phyloP scores from a whole-genome alignment of 805 yeast species.

The Metschnikowia similis region DNA sequence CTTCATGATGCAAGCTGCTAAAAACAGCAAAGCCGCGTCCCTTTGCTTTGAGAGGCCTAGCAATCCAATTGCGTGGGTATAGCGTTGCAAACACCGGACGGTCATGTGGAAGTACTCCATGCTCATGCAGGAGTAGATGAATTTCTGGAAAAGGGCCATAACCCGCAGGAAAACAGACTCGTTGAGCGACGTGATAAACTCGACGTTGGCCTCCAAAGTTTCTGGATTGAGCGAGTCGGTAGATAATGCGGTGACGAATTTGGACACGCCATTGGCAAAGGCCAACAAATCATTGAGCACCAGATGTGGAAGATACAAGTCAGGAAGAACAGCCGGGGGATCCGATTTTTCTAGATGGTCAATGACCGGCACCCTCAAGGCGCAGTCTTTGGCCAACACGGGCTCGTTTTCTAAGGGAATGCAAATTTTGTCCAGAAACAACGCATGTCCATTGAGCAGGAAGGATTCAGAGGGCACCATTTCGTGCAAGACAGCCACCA shows the following conservation, averaged over 20 bases:
- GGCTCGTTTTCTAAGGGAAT: conserved; percentile 16
- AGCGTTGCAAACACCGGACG: conserved; percentile 71
- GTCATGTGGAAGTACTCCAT: conserved; percentile 62
- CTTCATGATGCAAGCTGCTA: conserved; percentile 36
- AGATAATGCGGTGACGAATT: conserved; percentile 44
- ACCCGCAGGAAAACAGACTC: conserved; percentile 26
- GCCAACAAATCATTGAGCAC: conserved; percentile 49
- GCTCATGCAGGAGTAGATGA: conserved; percentile 65
- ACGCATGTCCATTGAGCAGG: conserved; percentile 22
- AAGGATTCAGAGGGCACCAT: conserved; percentile 15
- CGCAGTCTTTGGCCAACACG: conserved; percentile 37
- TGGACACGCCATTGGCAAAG: conserved; percentile 67
- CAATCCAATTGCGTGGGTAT: conserved; percentile 79
- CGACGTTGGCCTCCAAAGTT: conserved; percentile 31
- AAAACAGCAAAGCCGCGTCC: conserved; percentile 41
- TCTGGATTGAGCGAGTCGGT: conserved; percentile 17
- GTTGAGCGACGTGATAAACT: conserved; percentile 32
- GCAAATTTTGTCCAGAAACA: conserved; percentile 21
- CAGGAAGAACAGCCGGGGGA: conserved; percentile 61
- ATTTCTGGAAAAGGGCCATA: conserved; percentile 28
- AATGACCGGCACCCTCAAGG: conserved; percentile 54
- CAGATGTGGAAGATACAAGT: conserved; percentile 55
- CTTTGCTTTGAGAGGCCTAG: conserved; percentile 54
- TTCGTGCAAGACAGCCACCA: conserved; percentile 34
- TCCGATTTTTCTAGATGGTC: conserved; percentile 80